Percentiles rank a stretch among this genome's conserved stretches.
These are phyloP conservation scores for Dentipellis sp. DNA, from an alignment of 768 basidiomycete species.

Conservation along the genomic window DNA sequence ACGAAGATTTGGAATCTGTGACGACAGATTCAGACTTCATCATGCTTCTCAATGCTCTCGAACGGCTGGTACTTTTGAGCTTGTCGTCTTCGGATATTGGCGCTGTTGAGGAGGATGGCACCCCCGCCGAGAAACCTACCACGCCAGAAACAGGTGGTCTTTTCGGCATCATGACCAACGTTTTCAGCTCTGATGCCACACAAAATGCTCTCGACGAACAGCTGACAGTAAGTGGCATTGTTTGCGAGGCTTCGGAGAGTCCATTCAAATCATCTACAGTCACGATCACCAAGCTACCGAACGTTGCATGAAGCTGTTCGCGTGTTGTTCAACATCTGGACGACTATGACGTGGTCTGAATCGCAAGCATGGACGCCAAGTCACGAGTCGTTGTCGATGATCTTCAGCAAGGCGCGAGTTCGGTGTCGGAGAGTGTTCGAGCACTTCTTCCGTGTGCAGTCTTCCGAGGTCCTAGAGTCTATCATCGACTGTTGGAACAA, in stretches of 20 bases:
- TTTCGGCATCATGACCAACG: constrained; percentile 84
- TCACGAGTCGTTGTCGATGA: constrained; percentile 59
- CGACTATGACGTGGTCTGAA: constrained; percentile 41
- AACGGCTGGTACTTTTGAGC: constrained; percentile 71
- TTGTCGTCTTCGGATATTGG: constrained; percentile 43
- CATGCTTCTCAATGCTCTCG: constrained; percentile 77
- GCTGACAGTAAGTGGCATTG: constrained; percentile 37
- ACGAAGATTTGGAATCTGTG: constrained; percentile 35
- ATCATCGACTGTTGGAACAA: constrained; percentile 77
- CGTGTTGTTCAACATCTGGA: constrained; percentile 73
- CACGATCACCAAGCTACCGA: constrained; percentile 65
- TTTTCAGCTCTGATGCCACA: constrained; percentile 70
- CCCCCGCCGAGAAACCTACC: constrained; percentile 39
- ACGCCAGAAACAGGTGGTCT: constrained; percentile 52
- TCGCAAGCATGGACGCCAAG: constrained; percentile 39
- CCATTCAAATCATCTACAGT: constrained; percentile 27
- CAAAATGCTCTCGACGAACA: constrained; percentile 42
- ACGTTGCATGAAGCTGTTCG: constrained; percentile 75
- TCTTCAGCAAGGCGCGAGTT: constrained; percentile 54
- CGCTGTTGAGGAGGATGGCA: constrained; percentile 47
- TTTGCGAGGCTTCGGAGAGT: not conserved
- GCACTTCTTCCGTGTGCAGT: constrained; percentile 73
- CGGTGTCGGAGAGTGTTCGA: constrained; percentile 78
- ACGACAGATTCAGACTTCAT: constrained; percentile 76
- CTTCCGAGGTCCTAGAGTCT: constrained; percentile 76